These are phyloP conservation scores for Hemerocallis citrina DNA, from an alignment of 106 monocot genomes.

Conservation along the genomic window DNA sequence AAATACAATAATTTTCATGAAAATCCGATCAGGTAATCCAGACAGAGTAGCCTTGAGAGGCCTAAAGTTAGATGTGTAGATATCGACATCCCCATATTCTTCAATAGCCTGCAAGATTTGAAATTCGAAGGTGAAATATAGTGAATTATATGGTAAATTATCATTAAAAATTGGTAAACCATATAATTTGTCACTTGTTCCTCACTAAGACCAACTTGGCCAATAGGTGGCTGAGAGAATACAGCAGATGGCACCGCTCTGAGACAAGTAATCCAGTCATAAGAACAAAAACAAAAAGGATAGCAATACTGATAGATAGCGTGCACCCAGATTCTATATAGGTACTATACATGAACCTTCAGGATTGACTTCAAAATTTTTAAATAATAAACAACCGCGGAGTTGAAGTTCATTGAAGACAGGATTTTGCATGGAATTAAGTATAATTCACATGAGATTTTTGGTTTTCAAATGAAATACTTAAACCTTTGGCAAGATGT, in stretches of 20 bases:
- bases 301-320: too few relatives aligned
- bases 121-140: background rate
- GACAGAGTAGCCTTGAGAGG: constrained; percentile 93
- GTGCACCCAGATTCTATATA: too few relatives aligned
- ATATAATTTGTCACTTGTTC: constrained; percentile 71
- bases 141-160: background rate
- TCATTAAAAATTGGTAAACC: too few relatives aligned
- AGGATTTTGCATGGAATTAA: too few relatives aligned
- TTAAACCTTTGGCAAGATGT: too few relatives aligned
- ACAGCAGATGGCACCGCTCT: constrained; percentile 96
- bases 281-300: too few relatives aligned
- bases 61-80: constrained; percentile 91
- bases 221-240: constrained; percentile 94
- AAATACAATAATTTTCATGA: constrained; percentile 93
- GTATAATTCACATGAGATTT: too few relatives aligned
- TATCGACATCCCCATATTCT: constrained; percentile 84
- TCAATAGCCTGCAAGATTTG: constrained; percentile 52
- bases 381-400: too few relatives aligned
- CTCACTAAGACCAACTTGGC: constrained; percentile 95
- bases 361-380: too few relatives aligned
- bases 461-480: too few relatives aligned
- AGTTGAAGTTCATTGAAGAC: too few relatives aligned
- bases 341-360: too few relatives aligned
- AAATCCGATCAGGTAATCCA: constrained; percentile 87
- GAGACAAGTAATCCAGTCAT: background rate